Percentiles rank a stretch among this genome's conserved stretches.
Evolutionary conservation across 2,329 filamentous ascomycete species (phyloP).

Genomic region (Chaetomium sp.): DNA sequence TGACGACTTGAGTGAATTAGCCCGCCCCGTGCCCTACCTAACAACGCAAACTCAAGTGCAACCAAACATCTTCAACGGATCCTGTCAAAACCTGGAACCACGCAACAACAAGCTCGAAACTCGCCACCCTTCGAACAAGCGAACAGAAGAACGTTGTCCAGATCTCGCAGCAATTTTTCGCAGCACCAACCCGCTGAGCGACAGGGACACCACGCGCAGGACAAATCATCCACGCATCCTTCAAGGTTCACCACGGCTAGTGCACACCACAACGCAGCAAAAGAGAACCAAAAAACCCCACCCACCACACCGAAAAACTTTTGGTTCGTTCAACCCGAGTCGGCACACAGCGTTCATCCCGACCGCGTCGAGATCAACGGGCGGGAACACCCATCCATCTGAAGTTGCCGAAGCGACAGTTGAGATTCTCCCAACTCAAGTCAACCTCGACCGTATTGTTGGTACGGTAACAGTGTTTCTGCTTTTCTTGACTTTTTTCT

Average conservation of each 20-base stretch:
- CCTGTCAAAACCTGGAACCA: too few relatives aligned
- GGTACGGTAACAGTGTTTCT: constrained; percentile 6
- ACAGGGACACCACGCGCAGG: too few relatives aligned
- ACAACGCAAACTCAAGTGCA: background rate
- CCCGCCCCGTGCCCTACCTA: background rate
- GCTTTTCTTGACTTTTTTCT: background rate
- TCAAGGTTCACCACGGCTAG: background rate
- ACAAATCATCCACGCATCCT: too few relatives aligned
- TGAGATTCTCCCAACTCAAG: background rate
- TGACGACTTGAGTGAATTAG: background rate
- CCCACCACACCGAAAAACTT: background rate
- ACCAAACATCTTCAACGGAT: too few relatives aligned
- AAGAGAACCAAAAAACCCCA: background rate
- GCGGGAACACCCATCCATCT: constrained; percentile 1
- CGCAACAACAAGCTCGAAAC: too few relatives aligned
- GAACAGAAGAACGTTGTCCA: too few relatives aligned
- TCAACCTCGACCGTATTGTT: background rate
- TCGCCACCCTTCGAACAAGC: too few relatives aligned
- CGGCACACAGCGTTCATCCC: constrained; percentile 3
- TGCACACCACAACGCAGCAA: background rate
- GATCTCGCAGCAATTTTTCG: too few relatives aligned
- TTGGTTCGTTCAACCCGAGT: background rate
- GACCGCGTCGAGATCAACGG: constrained; percentile 2
- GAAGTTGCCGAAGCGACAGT: background rate
- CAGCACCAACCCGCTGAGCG: too few relatives aligned